Base-by-base conservation (phyloP, 768 basidiomycete genomes). In the Fibroporia radiculosa region DNA sequence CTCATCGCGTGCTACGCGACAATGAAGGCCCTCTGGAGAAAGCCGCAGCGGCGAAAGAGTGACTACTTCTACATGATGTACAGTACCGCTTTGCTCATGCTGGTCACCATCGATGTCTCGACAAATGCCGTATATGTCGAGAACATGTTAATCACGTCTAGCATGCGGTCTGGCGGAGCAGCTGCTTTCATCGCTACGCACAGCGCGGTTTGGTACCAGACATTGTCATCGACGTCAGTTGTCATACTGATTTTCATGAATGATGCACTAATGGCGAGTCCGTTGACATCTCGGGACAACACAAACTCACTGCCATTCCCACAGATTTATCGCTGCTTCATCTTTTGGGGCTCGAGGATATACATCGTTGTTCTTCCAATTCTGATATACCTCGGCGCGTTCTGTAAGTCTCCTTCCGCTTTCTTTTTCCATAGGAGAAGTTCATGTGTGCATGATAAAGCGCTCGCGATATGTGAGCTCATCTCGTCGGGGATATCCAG, bases 251-350 rank as follows among this genome's bases (percentile, higher is more conserved):
- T 52, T 16, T 48, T 61, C 28, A 48, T 62, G 42, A 52, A 50
- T 12, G 62, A 62, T 32, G 60, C 51, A 1, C 45, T 63, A 3
- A 37, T 63, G 46, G 62, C 62, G 26, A 26, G 40, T 28, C 4
- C 19, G 7, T 18, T 7, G 11, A 36, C 35, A 8, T 20, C 19
- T 36, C 35, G 35, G 7, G 35, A 19, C 29, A 8, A 8, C 29
- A 31, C 10, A 36, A 18, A 18, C 11, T 36, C 7, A 8, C 35
- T 36, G 7, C 8, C 35, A 12, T 3, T 2, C 3, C 1, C 16
- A 20, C 45, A 72, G 70, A 57, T 72, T 25, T 62, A 67, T 43
- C 66, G 68, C n/a, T 66, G 64, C 46, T 64, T 48, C 27, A 52
- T 65, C 23, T 51, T 72, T 14, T 70, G 65, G 58, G 44, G 43